Conservation (phyloP, 108 stramenopile species). For the Discostella stelligeroides region DNA sequence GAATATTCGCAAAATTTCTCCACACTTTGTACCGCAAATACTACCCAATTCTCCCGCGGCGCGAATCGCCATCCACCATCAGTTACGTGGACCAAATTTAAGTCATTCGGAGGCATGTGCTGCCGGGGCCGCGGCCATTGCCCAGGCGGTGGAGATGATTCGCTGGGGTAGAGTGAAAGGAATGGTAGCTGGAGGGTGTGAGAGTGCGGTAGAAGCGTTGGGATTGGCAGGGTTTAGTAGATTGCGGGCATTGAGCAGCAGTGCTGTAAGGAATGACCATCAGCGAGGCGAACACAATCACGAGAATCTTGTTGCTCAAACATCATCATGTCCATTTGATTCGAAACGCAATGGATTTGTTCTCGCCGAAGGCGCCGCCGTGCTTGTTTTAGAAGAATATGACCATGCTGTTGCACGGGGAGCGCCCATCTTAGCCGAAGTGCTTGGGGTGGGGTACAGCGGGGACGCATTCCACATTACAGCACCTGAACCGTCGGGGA, state of each 20-base stretch:
- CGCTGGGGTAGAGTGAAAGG: constrained; percentile 83
- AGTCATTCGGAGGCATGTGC: constrained; percentile 93
- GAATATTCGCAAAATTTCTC: constrained; percentile 64
- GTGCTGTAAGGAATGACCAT: constrained; percentile 53
- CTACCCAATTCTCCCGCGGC: constrained; percentile 90
- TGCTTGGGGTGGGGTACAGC: constrained; percentile 70
- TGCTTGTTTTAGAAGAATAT: constrained; percentile 90
- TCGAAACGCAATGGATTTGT: constrained; percentile 88
- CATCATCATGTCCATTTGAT: constrained; percentile 90
- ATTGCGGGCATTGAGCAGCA: constrained; percentile 82
- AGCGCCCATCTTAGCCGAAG: constrained; percentile 65
- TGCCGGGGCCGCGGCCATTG: constrained; percentile 92
- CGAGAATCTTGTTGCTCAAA: not conserved
- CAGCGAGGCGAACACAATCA: not conserved
- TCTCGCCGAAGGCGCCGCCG: constrained; percentile 93
- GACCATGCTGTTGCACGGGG: constrained; percentile 80
- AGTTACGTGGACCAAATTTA: constrained; percentile 85
- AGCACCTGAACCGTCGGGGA: constrained; percentile 84
- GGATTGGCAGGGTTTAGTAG: constrained; percentile 92
- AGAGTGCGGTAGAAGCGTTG: constrained; percentile 91
- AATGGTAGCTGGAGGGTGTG: constrained; percentile 95
- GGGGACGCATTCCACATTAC: constrained; percentile 93
- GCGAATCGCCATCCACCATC: constrained; percentile 68
- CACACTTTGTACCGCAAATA: constrained; percentile 95
- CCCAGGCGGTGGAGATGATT: constrained; percentile 90